Percentiles rank a stretch among this genome's conserved stretches.
Conservation (phyloP, 2,329 filamentous ascomycete species). For the Pseudopyrenochaeta lycopersici region DNA sequence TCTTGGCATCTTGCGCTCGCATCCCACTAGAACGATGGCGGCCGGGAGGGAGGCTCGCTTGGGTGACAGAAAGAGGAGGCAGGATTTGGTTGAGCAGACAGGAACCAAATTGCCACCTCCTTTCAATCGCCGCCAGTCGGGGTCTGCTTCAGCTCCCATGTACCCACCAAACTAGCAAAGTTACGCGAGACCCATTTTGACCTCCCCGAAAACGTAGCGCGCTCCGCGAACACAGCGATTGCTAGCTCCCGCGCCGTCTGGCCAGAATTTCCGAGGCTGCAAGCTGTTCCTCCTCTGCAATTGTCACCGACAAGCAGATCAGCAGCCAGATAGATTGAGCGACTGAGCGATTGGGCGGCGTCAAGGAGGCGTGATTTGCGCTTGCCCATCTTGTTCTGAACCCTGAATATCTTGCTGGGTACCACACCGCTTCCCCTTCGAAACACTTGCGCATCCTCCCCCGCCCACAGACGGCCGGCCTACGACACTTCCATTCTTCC, state of each 20-base stretch:
- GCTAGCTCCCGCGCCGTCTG: constrained; percentile 35
- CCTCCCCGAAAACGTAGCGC: constrained; percentile 23
- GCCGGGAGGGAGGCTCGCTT: constrained; percentile 1
- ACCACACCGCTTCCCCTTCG: constrained; percentile 42
- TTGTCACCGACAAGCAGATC: constrained; percentile 8
- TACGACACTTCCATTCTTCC: constrained; percentile 20
- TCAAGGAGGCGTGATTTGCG: constrained; percentile 24
- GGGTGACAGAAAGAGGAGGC: not conserved
- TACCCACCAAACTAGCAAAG: constrained; percentile 22
- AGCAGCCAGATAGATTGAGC: constrained; percentile 1
- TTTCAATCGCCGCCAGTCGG: constrained; percentile 7
- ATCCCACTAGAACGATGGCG: constrained; percentile 56
- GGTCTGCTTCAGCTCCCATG: constrained; percentile 5
- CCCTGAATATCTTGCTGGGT: constrained; percentile 32
- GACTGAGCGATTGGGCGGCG: constrained; percentile 8
- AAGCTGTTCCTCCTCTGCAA: constrained; percentile 1
- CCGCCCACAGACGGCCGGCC: constrained; percentile 20
- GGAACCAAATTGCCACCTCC: constrained; percentile 18
- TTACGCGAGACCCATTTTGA: constrained; percentile 28
- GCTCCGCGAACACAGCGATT: constrained; percentile 27
- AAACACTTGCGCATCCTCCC: constrained; percentile 30
- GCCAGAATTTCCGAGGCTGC: constrained; percentile 20
- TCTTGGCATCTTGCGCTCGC: constrained; percentile 22
- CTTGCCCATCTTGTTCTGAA: constrained; percentile 36
- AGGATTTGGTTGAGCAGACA: not conserved